These are phyloP conservation scores for Malus sylvestris DNA, from an alignment of 306 rosid species.

Conservation along the genomic window DNA sequence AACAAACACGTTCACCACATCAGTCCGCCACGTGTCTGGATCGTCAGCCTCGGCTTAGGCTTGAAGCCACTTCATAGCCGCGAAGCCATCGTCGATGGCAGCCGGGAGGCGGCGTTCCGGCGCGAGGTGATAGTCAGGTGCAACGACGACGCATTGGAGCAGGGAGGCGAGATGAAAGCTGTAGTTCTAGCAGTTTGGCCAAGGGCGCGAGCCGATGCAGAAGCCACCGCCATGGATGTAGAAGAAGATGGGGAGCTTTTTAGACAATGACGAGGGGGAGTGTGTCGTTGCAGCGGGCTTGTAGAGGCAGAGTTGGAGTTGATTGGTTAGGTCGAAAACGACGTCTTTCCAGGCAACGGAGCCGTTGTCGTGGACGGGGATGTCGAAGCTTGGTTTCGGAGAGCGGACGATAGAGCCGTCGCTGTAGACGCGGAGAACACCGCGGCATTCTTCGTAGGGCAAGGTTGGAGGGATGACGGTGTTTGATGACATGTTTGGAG, in stretches of 20 bases:
- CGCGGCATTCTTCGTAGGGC: slow-evolving; percentile 51
- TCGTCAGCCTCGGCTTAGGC: slow-evolving; percentile 33
- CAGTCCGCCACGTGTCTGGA: slow-evolving; percentile 54
- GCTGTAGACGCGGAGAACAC: slow-evolving; percentile 69
- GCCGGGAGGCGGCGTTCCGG: slow-evolving; percentile 71
- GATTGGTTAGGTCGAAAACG: slow-evolving; percentile 31
- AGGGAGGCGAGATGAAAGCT: slow-evolving; percentile 46
- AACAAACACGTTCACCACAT: slow-evolving; percentile 51
- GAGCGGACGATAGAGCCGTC: slow-evolving; percentile 66
- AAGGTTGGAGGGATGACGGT: not conserved
- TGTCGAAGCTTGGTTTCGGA: slow-evolving; percentile 42
- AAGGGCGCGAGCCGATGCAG: slow-evolving; percentile 84
- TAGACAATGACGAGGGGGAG: not conserved
- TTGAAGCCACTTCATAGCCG: slow-evolving; percentile 62
- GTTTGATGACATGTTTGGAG: slow-evolving; percentile 2
- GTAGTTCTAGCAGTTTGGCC: slow-evolving; percentile 86
- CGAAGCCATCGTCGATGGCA: slow-evolving; percentile 59
- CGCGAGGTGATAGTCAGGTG: slow-evolving; percentile 74
- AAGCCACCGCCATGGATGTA: slow-evolving; percentile 93
- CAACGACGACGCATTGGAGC: slow-evolving; percentile 43
- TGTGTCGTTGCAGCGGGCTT: slow-evolving; percentile 31
- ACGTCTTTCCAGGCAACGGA: slow-evolving; percentile 70
- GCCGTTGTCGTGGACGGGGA: slow-evolving; percentile 45
- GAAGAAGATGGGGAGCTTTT: slow-evolving; percentile 51
- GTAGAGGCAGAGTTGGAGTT: slow-evolving; percentile 69